Evolutionary conservation across 2,329 filamentous ascomycete genomes (phyloP), one percentile per base, ranked within the genome.

Genomic region (Diaporthe sp.): DNA sequence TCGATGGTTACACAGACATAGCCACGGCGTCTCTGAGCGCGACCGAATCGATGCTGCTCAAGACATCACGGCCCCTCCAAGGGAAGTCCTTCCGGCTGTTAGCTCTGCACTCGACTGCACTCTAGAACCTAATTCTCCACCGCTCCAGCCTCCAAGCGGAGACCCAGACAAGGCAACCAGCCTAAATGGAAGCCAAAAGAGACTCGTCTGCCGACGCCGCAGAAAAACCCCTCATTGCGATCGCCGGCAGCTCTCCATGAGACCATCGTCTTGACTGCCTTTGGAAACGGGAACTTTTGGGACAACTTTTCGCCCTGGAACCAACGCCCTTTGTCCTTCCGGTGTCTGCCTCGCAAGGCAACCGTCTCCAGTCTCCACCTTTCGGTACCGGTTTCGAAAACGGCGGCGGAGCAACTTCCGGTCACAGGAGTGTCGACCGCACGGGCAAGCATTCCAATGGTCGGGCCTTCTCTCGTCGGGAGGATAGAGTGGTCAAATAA

Each of bases 261-360:
- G 13, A 4, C 15, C 9, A 9, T 33, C 19, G 22, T 66, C 19
- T n/a, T 17, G 22, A 12, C 19, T 4, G 40, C 28, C 9, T 19
- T 25, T n/a, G n/a, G n/a, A n/a, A 8, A 19, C 45, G 33, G 19
- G 19, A 12, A n/a, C n/a, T 30, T 52, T 28, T 13, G 30, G 33
- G 10, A 15, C 15, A 47, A 22, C 22, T 6, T 13, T 40, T 17
- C 2, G 19, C 33, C 45, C 17, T 28, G 15, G 9, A 13, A 22
- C 2, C 2, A 17, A 3, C 5, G 45, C 13, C n/a, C 38, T 25
- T 25, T 17, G 30, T 13, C n/a, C 3, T 7, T 52, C 6, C 15
- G 25, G 4, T 50, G 5, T 67, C 45, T 52, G 64, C 64, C 64
- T 67, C 30, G 30, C 17, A 22, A 67, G 64, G 64, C 64, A 52